phyloP scores from a whole-genome alignment of 1,139 yeast species.

The Kodamaea sp. region DNA sequence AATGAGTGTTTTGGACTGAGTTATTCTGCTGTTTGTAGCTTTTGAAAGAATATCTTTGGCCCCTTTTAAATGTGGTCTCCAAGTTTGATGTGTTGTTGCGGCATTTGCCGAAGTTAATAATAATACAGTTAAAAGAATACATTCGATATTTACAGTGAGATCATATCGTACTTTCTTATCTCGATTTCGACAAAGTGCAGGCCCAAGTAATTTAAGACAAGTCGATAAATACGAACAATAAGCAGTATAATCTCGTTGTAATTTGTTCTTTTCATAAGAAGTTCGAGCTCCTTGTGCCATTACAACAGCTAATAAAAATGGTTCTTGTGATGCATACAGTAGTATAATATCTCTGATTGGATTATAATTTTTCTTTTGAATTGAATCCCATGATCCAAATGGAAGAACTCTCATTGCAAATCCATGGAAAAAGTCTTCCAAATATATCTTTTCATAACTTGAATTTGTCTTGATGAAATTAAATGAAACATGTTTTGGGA shows the following conservation, averaged over 20 bases:
- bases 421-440: conserved; percentile 56
- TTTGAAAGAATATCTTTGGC: conserved; percentile 66
- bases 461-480: conserved; percentile 35
- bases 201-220: conserved; percentile 55
- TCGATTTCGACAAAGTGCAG: conserved; percentile 31
- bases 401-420: conserved; percentile 64
- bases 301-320: conserved; percentile 63
- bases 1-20: conserved; percentile 42
- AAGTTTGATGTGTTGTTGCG: conserved; percentile 55
- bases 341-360: conserved; percentile 66
- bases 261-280: conserved; percentile 39
- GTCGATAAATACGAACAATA: conserved; percentile 61
- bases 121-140: conserved; percentile 63
- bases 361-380: conserved; percentile 34
- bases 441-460: conserved; percentile 45
- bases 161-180: conserved; percentile 26
- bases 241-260: conserved; percentile 57
- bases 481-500: conserved; percentile 33
- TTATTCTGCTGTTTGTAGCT: conserved; percentile 25
- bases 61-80: conserved; percentile 76
- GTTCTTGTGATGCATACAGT: conserved; percentile 55
- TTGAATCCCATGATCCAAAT: conserved; percentile 47
- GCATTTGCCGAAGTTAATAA: conserved; percentile 70
- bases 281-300: conserved; percentile 71
- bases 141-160: conserved; percentile 54